Percentiles rank a stretch among this genome's conserved stretches.
Evolutionary conservation across 2,329 filamentous ascomycete species (phyloP).

Genomic region (Diaporthe australafricana): DNA sequence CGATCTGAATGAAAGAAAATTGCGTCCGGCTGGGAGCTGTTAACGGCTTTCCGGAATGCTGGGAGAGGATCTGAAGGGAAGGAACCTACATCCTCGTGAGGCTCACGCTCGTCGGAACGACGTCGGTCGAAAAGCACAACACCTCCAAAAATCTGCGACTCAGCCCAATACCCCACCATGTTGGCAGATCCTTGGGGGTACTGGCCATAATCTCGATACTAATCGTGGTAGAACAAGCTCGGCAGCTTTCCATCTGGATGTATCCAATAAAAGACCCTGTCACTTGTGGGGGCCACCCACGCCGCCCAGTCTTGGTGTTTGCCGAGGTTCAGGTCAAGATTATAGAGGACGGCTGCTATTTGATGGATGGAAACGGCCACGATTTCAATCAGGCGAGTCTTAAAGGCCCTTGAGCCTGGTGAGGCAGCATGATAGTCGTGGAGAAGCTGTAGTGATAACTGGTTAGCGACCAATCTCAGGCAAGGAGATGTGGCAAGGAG

Average conservation of each 20-base stretch:
- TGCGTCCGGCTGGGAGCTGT: too few species aligned
- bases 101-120: too few species aligned
- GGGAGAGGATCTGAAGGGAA: too few species aligned
- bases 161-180: conserved; percentile 46
- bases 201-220: conserved; percentile 44
- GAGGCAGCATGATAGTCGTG: conserved; percentile 41
- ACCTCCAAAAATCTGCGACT: conserved; percentile 44
- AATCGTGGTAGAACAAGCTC: conserved; percentile 45
- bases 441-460: conserved; percentile 40
- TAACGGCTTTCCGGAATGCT: too few species aligned
- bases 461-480: too few species aligned
- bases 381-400: conserved; percentile 47
- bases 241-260: conserved; percentile 33
- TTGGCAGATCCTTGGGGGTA: conserved; percentile 46
- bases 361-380: conserved; percentile 45
- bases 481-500: too few species aligned
- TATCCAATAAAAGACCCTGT: conserved; percentile 21
- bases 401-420: conserved; percentile 42
- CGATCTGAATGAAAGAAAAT: too few species aligned
- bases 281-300: conserved; percentile 41
- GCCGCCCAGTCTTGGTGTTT: conserved; percentile 40
- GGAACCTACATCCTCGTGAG: too few species aligned
- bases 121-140: conserved; percentile 41
- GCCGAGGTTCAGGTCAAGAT: conserved; percentile 38
- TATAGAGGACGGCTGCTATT: conserved; percentile 42